These are phyloP conservation scores for Pyronema domesticum DNA, from an alignment of 495 filamentous ascomycete genomes.

Conservation along the genomic window DNA sequence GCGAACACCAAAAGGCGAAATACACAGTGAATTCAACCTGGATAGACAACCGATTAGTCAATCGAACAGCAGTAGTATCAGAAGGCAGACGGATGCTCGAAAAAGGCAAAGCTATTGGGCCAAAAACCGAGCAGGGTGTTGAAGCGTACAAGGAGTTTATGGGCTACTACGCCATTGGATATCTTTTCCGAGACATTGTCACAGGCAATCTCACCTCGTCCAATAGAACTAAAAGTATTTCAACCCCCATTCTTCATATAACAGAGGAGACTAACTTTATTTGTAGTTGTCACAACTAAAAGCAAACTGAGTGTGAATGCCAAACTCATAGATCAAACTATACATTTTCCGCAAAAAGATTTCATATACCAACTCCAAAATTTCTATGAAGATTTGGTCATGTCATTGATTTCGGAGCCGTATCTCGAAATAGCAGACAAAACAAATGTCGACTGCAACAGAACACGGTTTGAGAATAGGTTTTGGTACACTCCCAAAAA, in stretches of 20 bases:
- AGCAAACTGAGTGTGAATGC: constrained; percentile 19
- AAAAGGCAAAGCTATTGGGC: neutral
- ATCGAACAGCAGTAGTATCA: neutral
- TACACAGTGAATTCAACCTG: constrained; percentile 16
- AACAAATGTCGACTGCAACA: constrained; percentile 12
- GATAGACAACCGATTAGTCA: constrained; percentile 5
- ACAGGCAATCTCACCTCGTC: constrained; percentile 14
- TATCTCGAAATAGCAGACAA: constrained; percentile 22
- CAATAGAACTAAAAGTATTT: no score
- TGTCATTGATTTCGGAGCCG: constrained; percentile 26
- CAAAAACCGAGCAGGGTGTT: neutral
- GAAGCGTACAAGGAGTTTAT: constrained; percentile 23
- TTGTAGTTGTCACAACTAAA: no score
- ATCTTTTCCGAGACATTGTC: constrained; percentile 23
- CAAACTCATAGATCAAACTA: constrained; percentile 21
- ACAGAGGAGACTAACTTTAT: no score
- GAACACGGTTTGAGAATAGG: constrained; percentile 20
- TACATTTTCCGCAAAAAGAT: constrained; percentile 19
- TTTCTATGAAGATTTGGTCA: constrained; percentile 27
- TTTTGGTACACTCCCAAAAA: constrained; percentile 22
- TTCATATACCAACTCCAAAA: constrained; percentile 15
- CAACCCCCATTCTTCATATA: no score
- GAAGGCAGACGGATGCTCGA: constrained; percentile 4
- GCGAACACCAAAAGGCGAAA: constrained; percentile 23
- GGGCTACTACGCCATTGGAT: constrained; percentile 24